These are phyloP conservation scores for Oehlia diaphana DNA, from an alignment of 192 early-diverging fungal species.

Conservation along the genomic window DNA sequence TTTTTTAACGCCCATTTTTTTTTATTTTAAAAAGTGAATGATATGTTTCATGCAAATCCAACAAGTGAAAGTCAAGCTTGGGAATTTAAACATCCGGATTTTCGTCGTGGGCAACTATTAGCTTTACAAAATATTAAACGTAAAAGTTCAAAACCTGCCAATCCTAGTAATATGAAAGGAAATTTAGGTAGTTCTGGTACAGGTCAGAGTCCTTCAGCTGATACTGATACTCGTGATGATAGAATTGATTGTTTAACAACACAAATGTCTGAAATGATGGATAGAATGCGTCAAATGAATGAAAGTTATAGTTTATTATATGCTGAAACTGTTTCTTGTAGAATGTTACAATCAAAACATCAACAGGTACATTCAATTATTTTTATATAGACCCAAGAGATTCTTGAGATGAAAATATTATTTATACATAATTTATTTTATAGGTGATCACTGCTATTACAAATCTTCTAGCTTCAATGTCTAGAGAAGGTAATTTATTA, in stretches of 20 bases:
- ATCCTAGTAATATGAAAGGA: conserved; percentile 1
- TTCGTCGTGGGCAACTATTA: conserved; percentile 70
- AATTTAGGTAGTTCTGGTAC: not conserved
- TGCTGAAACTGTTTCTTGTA: conserved; percentile 24
- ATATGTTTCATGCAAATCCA: conserved; percentile 55
- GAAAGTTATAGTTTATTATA: conserved; percentile 26
- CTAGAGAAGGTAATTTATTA: conserved; percentile 12
- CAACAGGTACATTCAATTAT: conserved; percentile 10
- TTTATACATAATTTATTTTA: not conserved
- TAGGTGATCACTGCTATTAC: conserved; percentile 27
- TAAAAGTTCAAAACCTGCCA: conserved; percentile 42
- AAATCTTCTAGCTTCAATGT: conserved; percentile 22
- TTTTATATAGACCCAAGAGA: not conserved
- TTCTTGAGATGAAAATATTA: not conserved
- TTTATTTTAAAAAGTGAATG: conserved; percentile 36
- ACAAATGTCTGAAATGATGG: conserved; percentile 27
- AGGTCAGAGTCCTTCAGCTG: not conserved
- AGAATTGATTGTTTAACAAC: conserved; percentile 25
- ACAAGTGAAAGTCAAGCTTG: conserved; percentile 71
- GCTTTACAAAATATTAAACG: conserved; percentile 72
- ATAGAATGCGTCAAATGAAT: conserved; percentile 11
- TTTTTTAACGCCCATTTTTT: not conserved
- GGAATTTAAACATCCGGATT: conserved; percentile 88
- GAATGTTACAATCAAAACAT: conserved; percentile 28
- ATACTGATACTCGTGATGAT: conserved; percentile 24